Evolutionary conservation across 164 flowering plant species (phyloP).

Genomic region (Kingdonia uniflora): DNA sequence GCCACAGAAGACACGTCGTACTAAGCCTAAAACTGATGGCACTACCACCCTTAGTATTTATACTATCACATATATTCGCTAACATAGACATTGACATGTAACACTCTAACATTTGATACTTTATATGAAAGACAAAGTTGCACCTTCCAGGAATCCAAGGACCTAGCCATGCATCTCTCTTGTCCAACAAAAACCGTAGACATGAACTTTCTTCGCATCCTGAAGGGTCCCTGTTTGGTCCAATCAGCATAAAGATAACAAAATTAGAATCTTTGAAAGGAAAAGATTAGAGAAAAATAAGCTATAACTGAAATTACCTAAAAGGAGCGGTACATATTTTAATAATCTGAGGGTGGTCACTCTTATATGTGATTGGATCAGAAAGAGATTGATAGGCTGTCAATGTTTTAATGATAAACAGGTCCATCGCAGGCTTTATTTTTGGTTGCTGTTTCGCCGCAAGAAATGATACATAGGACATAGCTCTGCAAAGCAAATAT

Average conservation of each 20-base stretch:
- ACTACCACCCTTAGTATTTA: no score
- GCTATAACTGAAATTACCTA: conserved; percentile 35
- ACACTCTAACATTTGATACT: no score
- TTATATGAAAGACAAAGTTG: not conserved
- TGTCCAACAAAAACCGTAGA: conserved; percentile 73
- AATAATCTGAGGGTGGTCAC: conserved; percentile 64
- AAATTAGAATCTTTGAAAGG: conserved; percentile 4
- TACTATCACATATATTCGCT: no score
- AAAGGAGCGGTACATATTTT: conserved; percentile 75
- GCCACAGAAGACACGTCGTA: no score
- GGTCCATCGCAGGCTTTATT: conserved; percentile 43
- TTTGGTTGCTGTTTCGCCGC: conserved; percentile 36
- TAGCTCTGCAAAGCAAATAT: conserved; percentile 43
- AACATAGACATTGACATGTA: no score
- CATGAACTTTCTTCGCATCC: conserved; percentile 84
- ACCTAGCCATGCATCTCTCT: conserved; percentile 95
- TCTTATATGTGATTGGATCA: conserved; percentile 73
- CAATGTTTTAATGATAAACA: conserved; percentile 54
- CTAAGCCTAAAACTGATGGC: no score
- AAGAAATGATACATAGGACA: conserved; percentile 50
- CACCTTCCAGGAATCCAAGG: conserved; percentile 99
- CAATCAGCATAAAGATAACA: conserved; percentile 1
- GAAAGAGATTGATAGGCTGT: conserved; percentile 76
- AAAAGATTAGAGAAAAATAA: not conserved
- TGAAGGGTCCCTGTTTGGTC: conserved; percentile 55